Conservation (phyloP, 1,139 yeast species). For the Zygoascus sp. region DNA sequence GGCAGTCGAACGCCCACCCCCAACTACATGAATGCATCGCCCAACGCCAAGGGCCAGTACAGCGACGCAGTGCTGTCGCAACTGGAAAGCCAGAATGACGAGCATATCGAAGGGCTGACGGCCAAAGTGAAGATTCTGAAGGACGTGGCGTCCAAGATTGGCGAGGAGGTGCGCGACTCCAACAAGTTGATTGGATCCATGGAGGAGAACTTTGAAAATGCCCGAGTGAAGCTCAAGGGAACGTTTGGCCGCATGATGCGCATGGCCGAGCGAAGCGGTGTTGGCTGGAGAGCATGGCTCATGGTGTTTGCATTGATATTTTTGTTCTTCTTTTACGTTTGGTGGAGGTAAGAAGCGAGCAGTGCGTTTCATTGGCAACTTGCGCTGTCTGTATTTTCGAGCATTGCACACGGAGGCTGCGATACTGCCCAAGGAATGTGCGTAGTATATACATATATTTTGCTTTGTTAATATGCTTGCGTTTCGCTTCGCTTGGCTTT, state of each 20-base stretch:
- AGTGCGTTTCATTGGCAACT: neutral
- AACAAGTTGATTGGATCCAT: conserved; percentile 57
- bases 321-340: conserved; percentile 74
- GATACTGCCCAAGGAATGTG: no score
- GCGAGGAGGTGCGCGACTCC: conserved; percentile 76
- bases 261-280: conserved; percentile 81
- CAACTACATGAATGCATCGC: conserved; percentile 42
- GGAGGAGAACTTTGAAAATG: conserved; percentile 44
- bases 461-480: no score
- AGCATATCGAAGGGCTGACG: conserved; percentile 64
- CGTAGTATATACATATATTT: no score
- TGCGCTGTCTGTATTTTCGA: no score
- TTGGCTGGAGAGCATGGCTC: conserved; percentile 77
- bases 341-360: conserved; percentile 40
- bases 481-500: no score
- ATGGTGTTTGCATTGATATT: conserved; percentile 57
- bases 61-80: conserved; percentile 56
- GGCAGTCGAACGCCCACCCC: conserved; percentile 36
- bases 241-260: conserved; percentile 70
- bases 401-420: no score
- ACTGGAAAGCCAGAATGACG: conserved; percentile 80
- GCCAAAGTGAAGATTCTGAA: conserved; percentile 68
- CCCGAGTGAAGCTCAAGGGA: conserved; percentile 49
- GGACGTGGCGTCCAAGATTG: conserved; percentile 69
- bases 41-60: conserved; percentile 42